Evolutionary conservation across 495 filamentous ascomycete species (phyloP).

Genomic region (Penicillium ucsense): DNA sequence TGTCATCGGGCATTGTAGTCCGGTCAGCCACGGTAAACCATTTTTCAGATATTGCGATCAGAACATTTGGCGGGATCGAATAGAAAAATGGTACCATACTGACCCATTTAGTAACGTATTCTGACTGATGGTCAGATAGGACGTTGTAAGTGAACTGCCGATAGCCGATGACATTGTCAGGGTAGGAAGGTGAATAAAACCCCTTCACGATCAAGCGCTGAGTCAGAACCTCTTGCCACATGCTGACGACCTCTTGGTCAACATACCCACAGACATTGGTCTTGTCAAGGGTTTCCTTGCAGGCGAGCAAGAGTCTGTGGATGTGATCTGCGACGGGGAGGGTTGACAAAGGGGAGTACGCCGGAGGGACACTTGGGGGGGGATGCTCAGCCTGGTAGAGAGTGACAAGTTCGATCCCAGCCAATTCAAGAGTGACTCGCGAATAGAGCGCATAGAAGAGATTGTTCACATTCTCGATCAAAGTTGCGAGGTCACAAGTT

Average conservation of each 20-base stretch:
- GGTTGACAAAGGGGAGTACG: slow-evolving; percentile 5
- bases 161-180: slow-evolving; percentile 25
- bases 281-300: slow-evolving; percentile 25
- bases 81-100: slow-evolving; percentile 15
- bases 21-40: slow-evolving; percentile 20
- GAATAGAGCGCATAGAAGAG: slow-evolving; percentile 31
- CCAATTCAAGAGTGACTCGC: slow-evolving; percentile 27
- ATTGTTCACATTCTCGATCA: slow-evolving; percentile 25
- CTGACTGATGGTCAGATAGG: slow-evolving; percentile 8
- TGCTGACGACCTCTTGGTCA: slow-evolving; percentile 13
- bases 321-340: slow-evolving; percentile 26
- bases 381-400: slow-evolving; percentile 14
- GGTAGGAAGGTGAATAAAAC: not conserved
- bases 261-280: slow-evolving; percentile 15
- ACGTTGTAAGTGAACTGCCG: slow-evolving; percentile 18
- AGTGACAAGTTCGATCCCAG: slow-evolving; percentile 26
- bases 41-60: slow-evolving; percentile 27
- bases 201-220: slow-evolving; percentile 8
- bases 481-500: slow-evolving; percentile 12
- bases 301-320: slow-evolving; percentile 21
- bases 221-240: slow-evolving; percentile 21
- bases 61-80: slow-evolving; percentile 15
- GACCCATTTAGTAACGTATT: slow-evolving; percentile 24
- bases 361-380: not conserved
- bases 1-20: slow-evolving; percentile 4